phyloP scores from a whole-genome alignment of 1,284 basidiomycete genomes.

The Trichosporon asahii region DNA sequence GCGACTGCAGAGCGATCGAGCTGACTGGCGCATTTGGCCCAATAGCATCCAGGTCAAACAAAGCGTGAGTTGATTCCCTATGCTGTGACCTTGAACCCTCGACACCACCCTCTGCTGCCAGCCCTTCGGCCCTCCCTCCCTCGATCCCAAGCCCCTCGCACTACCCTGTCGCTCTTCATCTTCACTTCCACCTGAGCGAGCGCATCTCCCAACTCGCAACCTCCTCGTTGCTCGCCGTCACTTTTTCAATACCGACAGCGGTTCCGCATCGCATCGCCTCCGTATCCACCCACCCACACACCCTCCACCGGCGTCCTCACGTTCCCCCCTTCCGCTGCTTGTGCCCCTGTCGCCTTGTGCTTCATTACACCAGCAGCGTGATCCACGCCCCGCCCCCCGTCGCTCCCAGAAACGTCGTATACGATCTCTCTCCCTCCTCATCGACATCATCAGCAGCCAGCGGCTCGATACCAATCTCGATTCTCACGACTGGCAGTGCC shows the following conservation, averaged over 20 bases:
- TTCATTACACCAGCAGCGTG: background rate
- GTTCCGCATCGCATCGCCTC: slow-evolving; percentile 3
- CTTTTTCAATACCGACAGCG: background rate
- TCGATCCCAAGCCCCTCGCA: slow-evolving; percentile 1
- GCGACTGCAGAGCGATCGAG: slow-evolving; percentile 8
- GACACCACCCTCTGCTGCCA: background rate
- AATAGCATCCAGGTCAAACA: slow-evolving; percentile 7
- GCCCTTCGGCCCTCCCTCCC: background rate
- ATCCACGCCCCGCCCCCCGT: background rate
- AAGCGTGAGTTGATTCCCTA: slow-evolving; percentile 8
- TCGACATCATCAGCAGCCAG: background rate
- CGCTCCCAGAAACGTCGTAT: background rate
- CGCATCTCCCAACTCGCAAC: background rate
- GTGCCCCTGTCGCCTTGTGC: background rate
- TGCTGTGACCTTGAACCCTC: slow-evolving; percentile 7
- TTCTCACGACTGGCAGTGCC: slow-evolving; percentile 7
- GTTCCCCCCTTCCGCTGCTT: background rate
- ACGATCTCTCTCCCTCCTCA: background rate
- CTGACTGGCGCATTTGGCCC: background rate
- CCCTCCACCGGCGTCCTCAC: background rate
- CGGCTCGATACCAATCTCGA: background rate
- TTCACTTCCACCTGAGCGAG: slow-evolving; percentile 3
- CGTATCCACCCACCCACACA: background rate
- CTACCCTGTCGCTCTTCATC: background rate
- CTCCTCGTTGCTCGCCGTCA: background rate